These are phyloP conservation scores for Neonectria hederae DNA, from an alignment of 2,329 filamentous ascomycete genomes.

Conservation along the genomic window DNA sequence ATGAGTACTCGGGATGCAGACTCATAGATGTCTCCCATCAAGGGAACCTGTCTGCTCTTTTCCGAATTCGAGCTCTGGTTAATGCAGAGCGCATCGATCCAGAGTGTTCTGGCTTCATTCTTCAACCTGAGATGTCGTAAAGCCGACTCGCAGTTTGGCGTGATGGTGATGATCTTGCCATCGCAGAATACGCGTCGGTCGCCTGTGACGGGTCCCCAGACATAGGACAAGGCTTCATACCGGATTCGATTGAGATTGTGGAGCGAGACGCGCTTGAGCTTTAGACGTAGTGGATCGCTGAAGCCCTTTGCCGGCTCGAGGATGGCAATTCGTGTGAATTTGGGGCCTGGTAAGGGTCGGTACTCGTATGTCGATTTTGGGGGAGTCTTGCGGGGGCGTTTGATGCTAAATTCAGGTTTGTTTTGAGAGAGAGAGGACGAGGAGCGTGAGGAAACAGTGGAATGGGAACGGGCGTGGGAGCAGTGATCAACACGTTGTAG, in stretches of 20 bases:
- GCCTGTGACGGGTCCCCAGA: slow-evolving; percentile 30
- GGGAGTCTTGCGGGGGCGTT: slow-evolving; percentile 13
- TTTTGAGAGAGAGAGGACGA: not conserved
- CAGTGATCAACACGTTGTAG: not conserved
- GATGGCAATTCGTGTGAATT: slow-evolving; percentile 18
- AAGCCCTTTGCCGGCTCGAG: slow-evolving; percentile 24
- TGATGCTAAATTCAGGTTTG: slow-evolving; percentile 21
- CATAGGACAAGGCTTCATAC: slow-evolving; percentile 36
- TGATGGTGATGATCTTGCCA: slow-evolving; percentile 26
- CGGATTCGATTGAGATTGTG: not conserved
- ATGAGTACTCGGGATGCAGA: slow-evolving; percentile 36
- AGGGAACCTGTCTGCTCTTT: slow-evolving; percentile 33
- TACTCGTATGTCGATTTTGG: slow-evolving; percentile 13
- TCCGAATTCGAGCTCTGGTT: slow-evolving; percentile 34
- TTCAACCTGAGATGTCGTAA: slow-evolving; percentile 25
- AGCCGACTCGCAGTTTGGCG: slow-evolving; percentile 29
- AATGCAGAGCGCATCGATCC: slow-evolving; percentile 42
- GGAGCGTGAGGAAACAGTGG: not conserved
- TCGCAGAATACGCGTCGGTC: slow-evolving; percentile 24
- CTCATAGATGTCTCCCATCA: slow-evolving; percentile 38
- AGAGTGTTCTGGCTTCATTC: slow-evolving; percentile 24
- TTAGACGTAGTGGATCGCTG: slow-evolving; percentile 13
- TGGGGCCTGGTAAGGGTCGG: slow-evolving; percentile 8
- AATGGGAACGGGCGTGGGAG: not conserved
- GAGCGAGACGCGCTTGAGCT: slow-evolving; percentile 23